Evolutionary conservation across 495 filamentous ascomycete species (phyloP), one percentile per base, ranked within the genome.

Genomic region (Talaromyces proteolyticus): DNA sequence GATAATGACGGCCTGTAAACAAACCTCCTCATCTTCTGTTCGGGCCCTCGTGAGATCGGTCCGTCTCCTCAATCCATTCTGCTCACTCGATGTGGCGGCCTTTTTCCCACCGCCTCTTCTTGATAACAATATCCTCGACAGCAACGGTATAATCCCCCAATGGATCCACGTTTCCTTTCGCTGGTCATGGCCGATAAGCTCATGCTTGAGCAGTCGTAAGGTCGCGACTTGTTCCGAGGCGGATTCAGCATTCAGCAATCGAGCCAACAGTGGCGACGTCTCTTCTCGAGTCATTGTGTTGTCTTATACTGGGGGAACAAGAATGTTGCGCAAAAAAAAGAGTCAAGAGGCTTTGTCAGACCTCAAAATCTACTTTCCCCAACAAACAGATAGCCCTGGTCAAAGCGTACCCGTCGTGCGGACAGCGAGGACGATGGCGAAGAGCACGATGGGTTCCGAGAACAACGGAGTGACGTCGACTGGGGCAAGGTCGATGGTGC

Each of bases 141-240:
- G 68, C 36, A 79, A 70, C 21, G 79, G 78, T 37, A 96, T 67
- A 21, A 95, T 70, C 12, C 90, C 91, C 42, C 72, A 65, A 42
- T 68, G 67, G 18, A 97, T 69, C 75, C 82, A 90, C 36, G 78
- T 55, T 59, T 90, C 85, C 64, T 98, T 98, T 59, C 83, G 81
- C 60, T 93, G 84, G 21, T 87, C 80, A 67, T 96, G 89, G 25
- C 93, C 93, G 55, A 95, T 81, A 38, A 93, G 72, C 50, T 94
- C 86, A 65, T 96, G 91, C 73, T 95, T 98, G 12, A 97, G 65
- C 22, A 73, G 68, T 41, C 81, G 78, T 38, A 98, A 76, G 43
- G 80, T 77, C 37, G 70, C 70, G 23, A 85, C 73, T 58, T 88
- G 86, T 39, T 80, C 74, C 4, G 74, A 70, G 51, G 76, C 64